A percentile compares a stretch with the other conserved stretches of the same genome.
phyloP scores from a whole-genome alignment of 106 monocot genomes.

The Alisma plantagoaquatica region DNA sequence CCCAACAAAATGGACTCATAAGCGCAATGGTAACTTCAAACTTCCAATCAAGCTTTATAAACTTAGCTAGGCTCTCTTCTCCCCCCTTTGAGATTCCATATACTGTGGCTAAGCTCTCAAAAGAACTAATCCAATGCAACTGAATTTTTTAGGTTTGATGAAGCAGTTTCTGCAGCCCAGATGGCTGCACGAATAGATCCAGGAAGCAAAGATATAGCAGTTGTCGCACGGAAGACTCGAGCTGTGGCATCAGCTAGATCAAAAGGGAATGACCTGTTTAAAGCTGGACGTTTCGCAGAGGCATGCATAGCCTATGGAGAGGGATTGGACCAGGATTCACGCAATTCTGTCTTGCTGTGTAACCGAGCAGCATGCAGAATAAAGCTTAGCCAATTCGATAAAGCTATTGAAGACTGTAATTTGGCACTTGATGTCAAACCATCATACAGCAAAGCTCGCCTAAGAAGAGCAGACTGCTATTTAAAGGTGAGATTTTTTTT shows the following conservation, averaged over 20 bases:
- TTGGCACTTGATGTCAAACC: conserved; percentile 20
- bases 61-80: too few relatives aligned
- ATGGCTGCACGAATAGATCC: conserved; percentile 26
- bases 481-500: conserved; percentile 20
- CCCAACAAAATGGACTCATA: too few relatives aligned
- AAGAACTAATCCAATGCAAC: too few relatives aligned
- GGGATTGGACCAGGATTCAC: conserved; percentile 18
- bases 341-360: conserved; percentile 33
- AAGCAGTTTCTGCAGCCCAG: conserved; percentile 21
- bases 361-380: conserved; percentile 31
- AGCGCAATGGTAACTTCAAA: too few relatives aligned
- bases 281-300: conserved; percentile 18
- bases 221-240: conserved; percentile 6
- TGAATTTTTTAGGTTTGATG: conserved; percentile 21
- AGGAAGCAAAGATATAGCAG: conserved; percentile 23
- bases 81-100: too few relatives aligned
- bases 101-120: too few relatives aligned
- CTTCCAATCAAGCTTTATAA: too few relatives aligned
- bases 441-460: conserved; percentile 30
- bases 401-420: conserved; percentile 33
- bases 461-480: conserved; percentile 33
- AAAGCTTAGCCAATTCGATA: conserved; percentile 30
- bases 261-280: conserved; percentile 38
- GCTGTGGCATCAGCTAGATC: conserved; percentile 23
- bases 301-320: conserved; percentile 31